phyloP scores from a whole-genome alignment of 164 flowering plant genomes.

The Cinnamomum micranthum region DNA sequence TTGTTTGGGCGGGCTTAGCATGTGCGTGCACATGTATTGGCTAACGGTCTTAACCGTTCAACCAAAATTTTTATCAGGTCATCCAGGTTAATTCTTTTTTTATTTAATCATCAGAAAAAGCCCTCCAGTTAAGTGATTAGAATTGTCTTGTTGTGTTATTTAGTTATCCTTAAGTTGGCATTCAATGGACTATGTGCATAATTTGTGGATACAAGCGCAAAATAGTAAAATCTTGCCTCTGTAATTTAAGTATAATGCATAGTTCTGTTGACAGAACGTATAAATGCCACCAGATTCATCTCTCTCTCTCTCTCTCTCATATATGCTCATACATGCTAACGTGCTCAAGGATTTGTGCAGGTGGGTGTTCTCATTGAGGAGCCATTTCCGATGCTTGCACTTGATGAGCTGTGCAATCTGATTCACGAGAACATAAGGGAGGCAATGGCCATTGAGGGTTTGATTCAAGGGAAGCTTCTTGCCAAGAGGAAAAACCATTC shows the following conservation, averaged over 20 bases:
- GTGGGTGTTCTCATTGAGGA: conserved; percentile 98
- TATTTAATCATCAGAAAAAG: no score
- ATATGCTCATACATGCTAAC: background rate
- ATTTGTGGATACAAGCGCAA: background rate
- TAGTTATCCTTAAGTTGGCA: background rate
- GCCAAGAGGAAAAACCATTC: conserved; percentile 37
- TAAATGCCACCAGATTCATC: background rate
- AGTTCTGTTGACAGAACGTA: background rate
- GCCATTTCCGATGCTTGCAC: conserved; percentile 92
- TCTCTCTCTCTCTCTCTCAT: background rate
- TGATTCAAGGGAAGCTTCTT: conserved; percentile 38
- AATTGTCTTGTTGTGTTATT: no score
- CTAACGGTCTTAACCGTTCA: no score
- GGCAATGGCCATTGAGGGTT: conserved; percentile 46
- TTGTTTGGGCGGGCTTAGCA: no score
- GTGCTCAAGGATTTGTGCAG: conserved; percentile 25
- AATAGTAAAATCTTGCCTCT: background rate
- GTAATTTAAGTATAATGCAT: background rate
- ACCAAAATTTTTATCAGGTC: no score
- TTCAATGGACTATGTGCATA: background rate
- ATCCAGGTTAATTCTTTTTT: no score
- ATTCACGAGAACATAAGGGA: conserved; percentile 51
- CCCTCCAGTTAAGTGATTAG: no score
- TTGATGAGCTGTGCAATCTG: conserved; percentile 62
- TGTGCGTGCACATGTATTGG: no score